Percentiles rank a stretch among this genome's conserved stretches.
phyloP scores from a whole-genome alignment of 2,329 filamentous ascomycete genomes.

The Dothideomycetidae sp. region DNA sequence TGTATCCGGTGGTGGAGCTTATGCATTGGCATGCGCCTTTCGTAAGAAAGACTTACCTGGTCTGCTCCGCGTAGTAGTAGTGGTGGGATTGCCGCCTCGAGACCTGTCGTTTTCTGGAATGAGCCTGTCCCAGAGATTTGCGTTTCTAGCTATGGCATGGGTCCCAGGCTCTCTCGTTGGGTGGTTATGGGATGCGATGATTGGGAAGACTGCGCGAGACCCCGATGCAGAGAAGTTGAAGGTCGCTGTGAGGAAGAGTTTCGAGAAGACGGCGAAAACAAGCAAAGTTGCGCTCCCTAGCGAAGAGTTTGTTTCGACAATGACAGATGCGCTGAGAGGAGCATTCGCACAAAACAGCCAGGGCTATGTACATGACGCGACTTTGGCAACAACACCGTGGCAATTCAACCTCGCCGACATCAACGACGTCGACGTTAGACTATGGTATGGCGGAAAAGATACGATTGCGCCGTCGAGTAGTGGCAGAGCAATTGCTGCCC shows the following conservation, averaged over 20 bases:
- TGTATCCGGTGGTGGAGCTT: not conserved
- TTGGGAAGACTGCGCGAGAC: slow-evolving; percentile 1
- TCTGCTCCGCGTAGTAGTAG: not conserved
- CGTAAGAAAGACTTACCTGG: not conserved
- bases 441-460: slow-evolving; percentile 26
- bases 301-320: too few relatives aligned
- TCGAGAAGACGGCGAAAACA: not conserved
- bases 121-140: not conserved
- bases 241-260: too few relatives aligned
- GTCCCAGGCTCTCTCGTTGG: not conserved
- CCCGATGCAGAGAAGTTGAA: not conserved
- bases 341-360: not conserved
- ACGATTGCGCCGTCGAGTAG: not conserved
- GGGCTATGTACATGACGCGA: slow-evolving; percentile 1
- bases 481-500: not conserved
- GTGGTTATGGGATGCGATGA: slow-evolving; percentile 2
- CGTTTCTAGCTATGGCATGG: slow-evolving; percentile 1
- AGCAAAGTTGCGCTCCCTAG: too few relatives aligned
- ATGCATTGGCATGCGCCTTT: not conserved
- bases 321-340: not conserved
- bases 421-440: slow-evolving; percentile 95
- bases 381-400: slow-evolving; percentile 1
- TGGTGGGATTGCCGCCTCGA: not conserved
- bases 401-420: slow-evolving; percentile 46
- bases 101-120: not conserved